Evolutionary conservation across 441 rosid species (phyloP).

Genomic region (Erodium texanum): DNA sequence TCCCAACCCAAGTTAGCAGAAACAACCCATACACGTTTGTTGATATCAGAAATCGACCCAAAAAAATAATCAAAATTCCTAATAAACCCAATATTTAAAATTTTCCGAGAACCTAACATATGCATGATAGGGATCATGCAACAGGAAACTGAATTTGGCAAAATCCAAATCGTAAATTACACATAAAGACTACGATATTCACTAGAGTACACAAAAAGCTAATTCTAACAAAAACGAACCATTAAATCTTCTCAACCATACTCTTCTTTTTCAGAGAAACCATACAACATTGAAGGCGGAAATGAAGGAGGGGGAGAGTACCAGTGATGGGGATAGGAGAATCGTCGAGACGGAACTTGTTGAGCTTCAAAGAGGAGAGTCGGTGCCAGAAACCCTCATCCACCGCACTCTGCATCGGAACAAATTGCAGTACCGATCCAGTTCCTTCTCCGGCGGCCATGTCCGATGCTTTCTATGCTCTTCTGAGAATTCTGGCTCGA

Average conservation of each 20-base stretch:
- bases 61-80: too few relatives aligned
- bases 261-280: too few relatives aligned
- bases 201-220: neutral
- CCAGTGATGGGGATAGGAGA: conserved; percentile 76
- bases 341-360: conserved; percentile 77
- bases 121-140: neutral
- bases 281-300: too few relatives aligned
- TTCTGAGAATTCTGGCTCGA: neutral
- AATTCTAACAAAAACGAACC: neutral
- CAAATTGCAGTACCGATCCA: conserved; percentile 55
- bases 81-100: neutral
- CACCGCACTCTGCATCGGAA: conserved; percentile 63
- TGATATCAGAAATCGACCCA: neutral
- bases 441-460: conserved; percentile 29
- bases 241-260: neutral
- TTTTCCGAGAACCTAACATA: neutral
- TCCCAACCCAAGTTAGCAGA: neutral
- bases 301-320: conserved; percentile 10
- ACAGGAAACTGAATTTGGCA: neutral
- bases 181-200: neutral
- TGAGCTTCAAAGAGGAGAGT: conserved; percentile 77
- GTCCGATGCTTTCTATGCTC: neutral
- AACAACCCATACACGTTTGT: neutral
- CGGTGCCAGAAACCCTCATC: conserved; percentile 94
- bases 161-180: neutral